Conservation (phyloP, 2,329 filamentous ascomycete species). For the Nigrospora sphaerica region DNA sequence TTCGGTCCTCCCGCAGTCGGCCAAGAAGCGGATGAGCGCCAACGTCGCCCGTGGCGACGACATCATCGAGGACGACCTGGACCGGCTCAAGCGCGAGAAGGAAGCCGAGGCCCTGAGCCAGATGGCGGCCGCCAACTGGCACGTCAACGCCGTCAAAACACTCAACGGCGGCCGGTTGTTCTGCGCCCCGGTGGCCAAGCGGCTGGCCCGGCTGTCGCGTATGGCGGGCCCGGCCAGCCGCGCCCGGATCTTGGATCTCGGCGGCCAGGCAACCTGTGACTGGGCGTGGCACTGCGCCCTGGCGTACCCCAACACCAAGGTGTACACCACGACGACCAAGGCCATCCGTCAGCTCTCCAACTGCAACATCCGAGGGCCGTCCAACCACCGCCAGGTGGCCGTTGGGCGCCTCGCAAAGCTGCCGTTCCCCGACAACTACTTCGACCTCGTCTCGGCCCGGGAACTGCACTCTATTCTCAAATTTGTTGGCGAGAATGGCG, state of each 20-base stretch:
- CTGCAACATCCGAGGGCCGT: constrained; percentile 70
- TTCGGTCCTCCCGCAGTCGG: constrained; percentile 59
- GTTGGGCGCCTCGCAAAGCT: constrained; percentile 72
- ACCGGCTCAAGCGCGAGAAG: constrained; percentile 61
- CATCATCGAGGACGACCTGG: constrained; percentile 53
- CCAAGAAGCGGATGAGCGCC: constrained; percentile 63
- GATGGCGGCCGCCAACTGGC: constrained; percentile 54
- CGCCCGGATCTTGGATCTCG: constrained; percentile 74
- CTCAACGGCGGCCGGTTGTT: constrained; percentile 60
- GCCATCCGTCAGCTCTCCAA: constrained; percentile 63
- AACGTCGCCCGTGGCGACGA: constrained; percentile 70
- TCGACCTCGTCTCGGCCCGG: constrained; percentile 86
- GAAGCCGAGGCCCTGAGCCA: constrained; percentile 76
- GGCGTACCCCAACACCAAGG: constrained; percentile 75
- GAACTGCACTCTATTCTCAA: constrained; percentile 82
- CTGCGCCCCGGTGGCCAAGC: constrained; percentile 56
- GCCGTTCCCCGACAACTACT: constrained; percentile 79
- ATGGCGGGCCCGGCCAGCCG: constrained; percentile 43
- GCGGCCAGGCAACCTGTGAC: constrained; percentile 76
- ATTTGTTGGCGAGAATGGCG: constrained; percentile 55
- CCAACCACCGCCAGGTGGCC: constrained; percentile 78
- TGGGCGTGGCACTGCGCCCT: constrained; percentile 94
- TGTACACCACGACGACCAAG: constrained; percentile 82
- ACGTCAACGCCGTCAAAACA: constrained; percentile 52
- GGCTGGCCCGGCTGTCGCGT: constrained; percentile 47